Evolutionary conservation across 2,329 filamentous ascomycete species (phyloP).

Genomic region (Hypoxylon sp.): DNA sequence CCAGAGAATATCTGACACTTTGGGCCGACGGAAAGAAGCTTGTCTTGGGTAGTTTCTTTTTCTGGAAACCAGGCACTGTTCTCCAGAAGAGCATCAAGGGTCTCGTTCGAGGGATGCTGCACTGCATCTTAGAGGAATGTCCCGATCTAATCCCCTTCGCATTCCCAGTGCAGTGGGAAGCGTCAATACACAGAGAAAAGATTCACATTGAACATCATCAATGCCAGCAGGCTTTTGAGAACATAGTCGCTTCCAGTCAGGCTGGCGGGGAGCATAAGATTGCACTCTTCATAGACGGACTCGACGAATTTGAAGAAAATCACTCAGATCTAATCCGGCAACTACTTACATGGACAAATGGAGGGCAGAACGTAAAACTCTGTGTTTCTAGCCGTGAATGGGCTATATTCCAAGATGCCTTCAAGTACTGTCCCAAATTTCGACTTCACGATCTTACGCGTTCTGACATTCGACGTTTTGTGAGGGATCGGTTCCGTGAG

Average conservation of each 20-base stretch:
- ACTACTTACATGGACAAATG: constrained; percentile 33
- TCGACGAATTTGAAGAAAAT: constrained; percentile 45
- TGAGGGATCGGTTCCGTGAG: constrained; percentile 23
- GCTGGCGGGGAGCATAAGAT: constrained; percentile 22
- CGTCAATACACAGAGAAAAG: not conserved
- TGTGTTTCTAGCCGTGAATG: constrained; percentile 47
- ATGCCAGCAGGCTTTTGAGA: constrained; percentile 28
- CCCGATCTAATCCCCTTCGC: constrained; percentile 31
- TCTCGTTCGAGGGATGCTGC: constrained; percentile 40
- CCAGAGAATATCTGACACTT: constrained; percentile 4
- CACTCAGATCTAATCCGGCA: constrained; percentile 34
- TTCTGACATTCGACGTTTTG: constrained; percentile 32
- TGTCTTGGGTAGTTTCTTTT: constrained; percentile 38
- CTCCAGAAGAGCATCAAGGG: constrained; percentile 45
- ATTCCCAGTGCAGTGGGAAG: constrained; percentile 39
- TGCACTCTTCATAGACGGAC: constrained; percentile 43
- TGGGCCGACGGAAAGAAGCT: constrained; percentile 35
- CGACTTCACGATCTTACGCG: constrained; percentile 41
- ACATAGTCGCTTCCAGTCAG: not conserved
- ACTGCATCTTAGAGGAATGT: constrained; percentile 29
- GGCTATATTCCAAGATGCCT: constrained; percentile 35
- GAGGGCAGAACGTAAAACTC: constrained; percentile 31
- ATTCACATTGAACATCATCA: constrained; percentile 33
- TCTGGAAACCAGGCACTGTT: constrained; percentile 43
- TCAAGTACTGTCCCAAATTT: constrained; percentile 30